phyloP scores from a whole-genome alignment of 139 green algal species.

The Chlamydomonas incerta region DNA sequence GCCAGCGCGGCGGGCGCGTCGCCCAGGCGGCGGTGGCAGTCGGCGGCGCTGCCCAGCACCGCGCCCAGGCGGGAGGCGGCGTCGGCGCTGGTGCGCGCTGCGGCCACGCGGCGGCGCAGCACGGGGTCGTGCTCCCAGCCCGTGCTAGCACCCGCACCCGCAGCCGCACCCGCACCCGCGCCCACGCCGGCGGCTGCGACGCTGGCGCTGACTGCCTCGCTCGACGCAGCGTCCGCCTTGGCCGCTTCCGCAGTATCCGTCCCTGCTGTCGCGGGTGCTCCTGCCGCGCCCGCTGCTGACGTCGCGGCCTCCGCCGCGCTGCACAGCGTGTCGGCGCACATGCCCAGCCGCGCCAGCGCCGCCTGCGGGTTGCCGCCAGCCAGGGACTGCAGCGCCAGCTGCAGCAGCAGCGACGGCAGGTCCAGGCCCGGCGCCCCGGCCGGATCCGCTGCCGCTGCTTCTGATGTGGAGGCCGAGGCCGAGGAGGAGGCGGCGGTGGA shows the following conservation, averaged over 20 bases:
- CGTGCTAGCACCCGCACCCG: too few species aligned
- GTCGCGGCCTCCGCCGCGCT: neutral
- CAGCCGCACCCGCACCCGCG: too few species aligned
- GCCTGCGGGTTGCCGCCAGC: conserved; percentile 28
- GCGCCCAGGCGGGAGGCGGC: conserved; percentile 41
- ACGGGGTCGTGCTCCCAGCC: neutral
- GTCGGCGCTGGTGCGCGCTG: neutral
- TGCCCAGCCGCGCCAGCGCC: neutral
- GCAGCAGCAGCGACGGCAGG: conserved; percentile 30
- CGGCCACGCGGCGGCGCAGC: neutral
- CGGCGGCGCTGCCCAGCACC: conserved; percentile 36
- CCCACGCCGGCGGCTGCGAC: neutral
- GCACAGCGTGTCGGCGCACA: conserved; percentile 9
- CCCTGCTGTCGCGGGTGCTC: neutral
- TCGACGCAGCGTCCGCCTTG: neutral
- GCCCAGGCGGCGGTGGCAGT: conserved; percentile 37
- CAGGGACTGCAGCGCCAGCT: conserved; percentile 29
- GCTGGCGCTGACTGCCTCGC: neutral
- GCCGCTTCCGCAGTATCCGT: neutral
- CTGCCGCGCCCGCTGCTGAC: neutral
- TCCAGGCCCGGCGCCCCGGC: neutral
- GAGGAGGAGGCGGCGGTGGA: neutral
- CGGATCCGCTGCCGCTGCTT: neutral
- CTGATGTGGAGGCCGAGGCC: neutral
- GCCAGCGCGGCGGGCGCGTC: neutral